These are phyloP conservation scores for Rhizopus microsporus DNA, from an alignment of 371 early-diverging fungal genomes.

Conservation along the genomic window DNA sequence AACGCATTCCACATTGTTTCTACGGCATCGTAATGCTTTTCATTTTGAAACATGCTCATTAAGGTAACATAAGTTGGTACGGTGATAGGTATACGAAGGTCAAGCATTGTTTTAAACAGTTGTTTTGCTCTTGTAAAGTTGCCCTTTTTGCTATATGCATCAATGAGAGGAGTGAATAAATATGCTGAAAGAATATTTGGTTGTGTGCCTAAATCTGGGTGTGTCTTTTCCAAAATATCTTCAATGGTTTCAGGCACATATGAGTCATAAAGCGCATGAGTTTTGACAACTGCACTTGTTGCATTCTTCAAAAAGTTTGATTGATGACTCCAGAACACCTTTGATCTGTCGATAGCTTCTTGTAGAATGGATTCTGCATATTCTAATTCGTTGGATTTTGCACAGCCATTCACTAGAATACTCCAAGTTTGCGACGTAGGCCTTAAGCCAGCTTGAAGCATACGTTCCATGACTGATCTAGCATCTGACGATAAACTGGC, in stretches of 20 bases:
- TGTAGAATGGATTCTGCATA: slow-evolving; percentile 34
- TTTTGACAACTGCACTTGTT: neutral
- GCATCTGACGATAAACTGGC: slow-evolving; percentile 24
- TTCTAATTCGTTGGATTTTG: slow-evolving; percentile 19
- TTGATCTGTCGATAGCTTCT: slow-evolving; percentile 17
- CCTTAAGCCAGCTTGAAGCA: slow-evolving; percentile 30
- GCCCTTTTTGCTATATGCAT: slow-evolving; percentile 16
- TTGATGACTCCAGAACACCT: slow-evolving; percentile 2
- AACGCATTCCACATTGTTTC: slow-evolving; percentile 34
- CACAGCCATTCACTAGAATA: slow-evolving; percentile 30
- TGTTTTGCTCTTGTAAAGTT: slow-evolving; percentile 20
- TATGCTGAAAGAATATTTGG: slow-evolving; percentile 23
- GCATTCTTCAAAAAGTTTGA: slow-evolving; percentile 1
- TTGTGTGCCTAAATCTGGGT: neutral
- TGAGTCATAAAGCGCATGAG: slow-evolving; percentile 17
- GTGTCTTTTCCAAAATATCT: slow-evolving; percentile 26
- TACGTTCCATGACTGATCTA: slow-evolving; percentile 31
- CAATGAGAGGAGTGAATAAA: slow-evolving; percentile 37
- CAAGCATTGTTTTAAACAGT: slow-evolving; percentile 24
- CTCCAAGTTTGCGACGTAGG: slow-evolving; percentile 30
- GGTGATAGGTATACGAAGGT: slow-evolving; percentile 20
- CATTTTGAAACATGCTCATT: slow-evolving; percentile 35
- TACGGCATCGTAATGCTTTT: slow-evolving; percentile 30
- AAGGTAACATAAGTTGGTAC: slow-evolving; percentile 26
- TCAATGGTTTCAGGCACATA: slow-evolving; percentile 34